phyloP scores from a whole-genome alignment of 2,329 filamentous ascomycete species.

The Fusarium avenaceum region DNA sequence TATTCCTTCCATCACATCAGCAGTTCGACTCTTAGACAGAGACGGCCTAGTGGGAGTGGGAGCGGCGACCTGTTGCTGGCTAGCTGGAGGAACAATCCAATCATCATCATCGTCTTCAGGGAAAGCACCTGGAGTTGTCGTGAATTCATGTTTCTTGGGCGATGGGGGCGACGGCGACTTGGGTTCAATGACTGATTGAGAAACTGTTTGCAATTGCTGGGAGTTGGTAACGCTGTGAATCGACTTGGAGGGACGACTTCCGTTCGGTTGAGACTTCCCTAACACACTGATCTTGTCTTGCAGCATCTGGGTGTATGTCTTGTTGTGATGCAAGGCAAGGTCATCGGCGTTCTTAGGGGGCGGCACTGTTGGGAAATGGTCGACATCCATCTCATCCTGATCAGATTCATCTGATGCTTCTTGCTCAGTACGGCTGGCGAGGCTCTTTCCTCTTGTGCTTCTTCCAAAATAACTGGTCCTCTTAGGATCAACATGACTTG shows the following conservation, averaged over 20 bases:
- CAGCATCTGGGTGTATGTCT: constrained; percentile 92
- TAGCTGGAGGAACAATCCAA: constrained; percentile 70
- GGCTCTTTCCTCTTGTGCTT: constrained; percentile 79
- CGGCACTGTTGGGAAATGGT: constrained; percentile 57
- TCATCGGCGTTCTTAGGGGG: constrained; percentile 61
- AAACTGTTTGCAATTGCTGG: constrained; percentile 47
- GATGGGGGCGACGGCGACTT: constrained; percentile 51
- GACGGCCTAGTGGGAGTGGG: constrained; percentile 60
- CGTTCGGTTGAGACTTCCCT: constrained; percentile 68
- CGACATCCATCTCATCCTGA: constrained; percentile 66
- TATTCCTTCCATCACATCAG: constrained; percentile 72
- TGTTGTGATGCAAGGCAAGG: constrained; percentile 71
- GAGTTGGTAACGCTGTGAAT: constrained; percentile 56
- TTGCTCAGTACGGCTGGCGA: constrained; percentile 66
- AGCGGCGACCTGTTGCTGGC: constrained; percentile 48
- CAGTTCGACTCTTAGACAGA: constrained; percentile 71
- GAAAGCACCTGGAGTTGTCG: constrained; percentile 70
- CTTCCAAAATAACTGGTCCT: constrained; percentile 81
- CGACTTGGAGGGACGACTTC: constrained; percentile 63
- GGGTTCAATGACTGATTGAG: constrained; percentile 50
- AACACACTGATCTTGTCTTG: constrained; percentile 90
- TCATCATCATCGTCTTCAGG: constrained; percentile 69
- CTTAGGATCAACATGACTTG: constrained; percentile 81
- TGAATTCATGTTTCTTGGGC: constrained; percentile 50
- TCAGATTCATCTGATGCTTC: constrained; percentile 62